Base-by-base conservation (phyloP, 2,329 filamentous ascomycete species). In the Calonectria leucothoes region DNA sequence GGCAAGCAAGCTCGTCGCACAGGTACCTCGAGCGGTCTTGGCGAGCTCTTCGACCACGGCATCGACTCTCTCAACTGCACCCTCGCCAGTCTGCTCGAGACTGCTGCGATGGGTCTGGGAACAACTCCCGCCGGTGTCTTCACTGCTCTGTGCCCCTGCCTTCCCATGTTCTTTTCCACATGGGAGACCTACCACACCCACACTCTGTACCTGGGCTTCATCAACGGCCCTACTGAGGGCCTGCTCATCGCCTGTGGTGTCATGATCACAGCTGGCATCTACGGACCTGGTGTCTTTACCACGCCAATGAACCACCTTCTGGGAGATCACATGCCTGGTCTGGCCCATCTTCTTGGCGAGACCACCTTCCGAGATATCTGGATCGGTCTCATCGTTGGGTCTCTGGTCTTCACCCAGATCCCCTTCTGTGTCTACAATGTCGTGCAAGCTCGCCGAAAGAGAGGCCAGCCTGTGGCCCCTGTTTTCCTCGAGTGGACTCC, bases 161-260 rank as follows among this genome's bases (percentile, higher is more conserved):
- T 99, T 55, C 95, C 97, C 73, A 99, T 99, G 97, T 99, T 98
- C 89, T 98, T 99, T 87, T 98, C 96, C 4, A 99, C 97, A 2
- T 99, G 97, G 97, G 97, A 99, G 86, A 99, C 97, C 1, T 99
- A 98, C 84, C 97, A 99, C 86, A 98, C 97, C 6, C 97, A 99
- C 84, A 98, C 97, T 0, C 88, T 99, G 7, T 99, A 98, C 84
- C 92, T 99, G 15, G 97, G 97, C 69, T 95, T 96, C 83, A 94
- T 99, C 90, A 99, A 99, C 84, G 97, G 97, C 0, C 97, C 97
- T 2, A 99, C 97, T 39, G 97, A 99, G 87, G 97, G 97, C 25
- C 88, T 99, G 39, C 92, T 98, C 66, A 93, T 99, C 76, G 97
- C 96, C 31, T 96, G 95, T 82, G 85, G 87, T 66, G 91, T 98